Evolutionary conservation across 805 yeast genomes (phyloP).

Genomic region (Grigorovia humatica): DNA sequence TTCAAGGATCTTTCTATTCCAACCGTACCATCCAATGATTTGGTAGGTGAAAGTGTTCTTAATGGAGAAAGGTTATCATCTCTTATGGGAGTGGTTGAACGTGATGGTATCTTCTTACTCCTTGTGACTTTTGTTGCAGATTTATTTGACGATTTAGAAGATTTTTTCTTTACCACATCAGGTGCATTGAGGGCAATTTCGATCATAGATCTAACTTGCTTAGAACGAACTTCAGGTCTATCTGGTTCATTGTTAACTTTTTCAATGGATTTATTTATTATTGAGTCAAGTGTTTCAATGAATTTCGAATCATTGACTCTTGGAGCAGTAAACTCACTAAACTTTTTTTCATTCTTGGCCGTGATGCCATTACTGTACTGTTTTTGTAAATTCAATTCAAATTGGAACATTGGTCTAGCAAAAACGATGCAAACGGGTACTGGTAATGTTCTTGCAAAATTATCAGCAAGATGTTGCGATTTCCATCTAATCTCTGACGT

Average conservation of each 20-base stretch:
- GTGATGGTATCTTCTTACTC: neutral
- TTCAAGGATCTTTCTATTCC: neutral
- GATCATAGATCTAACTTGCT: slow-evolving; percentile 1
- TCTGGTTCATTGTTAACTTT: neutral
- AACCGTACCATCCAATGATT: neutral
- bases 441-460: slow-evolving; percentile 18
- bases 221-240: neutral
- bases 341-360: neutral
- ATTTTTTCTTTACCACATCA: neutral
- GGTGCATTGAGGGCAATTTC: slow-evolving; percentile 1
- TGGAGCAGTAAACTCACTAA: neutral
- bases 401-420: slow-evolving; percentile 19
- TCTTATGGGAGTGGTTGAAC: neutral
- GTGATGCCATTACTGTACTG: neutral
- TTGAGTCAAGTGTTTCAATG: neutral
- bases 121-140: neutral
- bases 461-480: slow-evolving; percentile 19
- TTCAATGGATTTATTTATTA: neutral
- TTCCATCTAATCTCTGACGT: slow-evolving; percentile 18
- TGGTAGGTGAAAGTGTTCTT: neutral
- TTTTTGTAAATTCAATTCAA: slow-evolving; percentile 14
- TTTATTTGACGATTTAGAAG: neutral
- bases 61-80: neutral
- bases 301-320: too few species aligned
- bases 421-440: slow-evolving; percentile 25